Conservation (phyloP, 1,284 basidiomycete species). For the Leccinum cinnamomeum region DNA sequence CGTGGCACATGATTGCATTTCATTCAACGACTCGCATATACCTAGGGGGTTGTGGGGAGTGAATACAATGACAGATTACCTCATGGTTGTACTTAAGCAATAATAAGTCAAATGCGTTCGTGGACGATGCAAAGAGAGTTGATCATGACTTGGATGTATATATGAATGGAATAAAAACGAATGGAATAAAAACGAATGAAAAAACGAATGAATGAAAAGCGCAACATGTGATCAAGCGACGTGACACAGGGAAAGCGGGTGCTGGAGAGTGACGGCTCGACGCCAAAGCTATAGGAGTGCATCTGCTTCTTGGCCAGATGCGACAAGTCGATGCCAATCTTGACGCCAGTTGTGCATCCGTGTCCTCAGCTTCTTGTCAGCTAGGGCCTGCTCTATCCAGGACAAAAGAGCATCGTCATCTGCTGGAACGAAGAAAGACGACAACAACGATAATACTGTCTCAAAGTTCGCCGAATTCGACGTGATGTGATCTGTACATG, state of each 20-base stretch:
- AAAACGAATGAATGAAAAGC: conserved; percentile 1
- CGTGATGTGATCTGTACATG: conserved; percentile 71
- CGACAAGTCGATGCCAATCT: conserved; percentile 73
- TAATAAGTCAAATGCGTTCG: conserved; percentile 25
- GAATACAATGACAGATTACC: conserved; percentile 34
- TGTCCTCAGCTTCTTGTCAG: conserved; percentile 66
- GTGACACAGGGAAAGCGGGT: conserved; percentile 5
- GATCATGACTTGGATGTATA: conserved; percentile 23
- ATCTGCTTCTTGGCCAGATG: conserved; percentile 58
- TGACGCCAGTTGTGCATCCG: conserved; percentile 70
- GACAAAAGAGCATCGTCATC: conserved; percentile 77
- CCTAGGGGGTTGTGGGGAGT: conserved; percentile 15
- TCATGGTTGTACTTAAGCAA: conserved; percentile 25
- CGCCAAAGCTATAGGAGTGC: conserved; percentile 55
- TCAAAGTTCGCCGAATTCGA: conserved; percentile 83
- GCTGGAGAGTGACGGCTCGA: not conserved
- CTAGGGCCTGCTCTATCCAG: conserved; percentile 79
- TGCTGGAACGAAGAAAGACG: conserved; percentile 89
- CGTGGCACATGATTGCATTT: conserved; percentile 16
- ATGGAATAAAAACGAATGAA: conserved; percentile 22
- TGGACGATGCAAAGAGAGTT: conserved; percentile 25
- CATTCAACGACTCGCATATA: conserved; percentile 21
- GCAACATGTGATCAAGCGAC: conserved; percentile 8
- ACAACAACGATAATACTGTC: conserved; percentile 83
- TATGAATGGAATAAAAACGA: conserved; percentile 29